A percentile compares a stretch with the other conserved stretches of the same genome.
phyloP scores from a whole-genome alignment of 768 basidiomycete genomes.

The Xerocomus spinulosus region DNA sequence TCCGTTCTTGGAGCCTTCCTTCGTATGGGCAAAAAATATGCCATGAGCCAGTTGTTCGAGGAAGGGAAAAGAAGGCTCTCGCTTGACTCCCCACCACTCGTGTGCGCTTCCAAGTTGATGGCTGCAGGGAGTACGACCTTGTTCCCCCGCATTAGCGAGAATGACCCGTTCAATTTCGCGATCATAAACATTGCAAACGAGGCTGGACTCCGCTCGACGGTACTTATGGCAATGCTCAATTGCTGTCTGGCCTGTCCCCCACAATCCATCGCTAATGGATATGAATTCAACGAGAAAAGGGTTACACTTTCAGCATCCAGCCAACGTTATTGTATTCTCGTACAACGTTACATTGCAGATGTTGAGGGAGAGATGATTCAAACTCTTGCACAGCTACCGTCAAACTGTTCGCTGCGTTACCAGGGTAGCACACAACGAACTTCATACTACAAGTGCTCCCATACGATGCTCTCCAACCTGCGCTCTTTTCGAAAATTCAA shows the following conservation, averaged over 20 bases:
- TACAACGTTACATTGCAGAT: not conserved
- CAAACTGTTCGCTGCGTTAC: too few relatives aligned
- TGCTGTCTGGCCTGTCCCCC: conserved; percentile 9
- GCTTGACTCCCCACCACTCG: not conserved
- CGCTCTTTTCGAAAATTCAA: not conserved
- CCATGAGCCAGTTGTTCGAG: conserved; percentile 6
- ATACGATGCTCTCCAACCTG: not conserved
- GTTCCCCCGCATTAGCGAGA: conserved; percentile 7
- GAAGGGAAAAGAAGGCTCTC: conserved; percentile 8
- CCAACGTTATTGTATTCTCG: conserved; percentile 1
- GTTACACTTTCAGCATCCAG: not conserved
- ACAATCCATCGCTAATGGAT: conserved; percentile 6
- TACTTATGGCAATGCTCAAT: not conserved
- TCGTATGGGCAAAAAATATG: conserved; percentile 15
- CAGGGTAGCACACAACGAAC: not conserved
- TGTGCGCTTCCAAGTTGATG: not conserved
- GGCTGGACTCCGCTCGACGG: conserved; percentile 1
- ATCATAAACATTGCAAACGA: conserved; percentile 14
- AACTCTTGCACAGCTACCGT: not conserved
- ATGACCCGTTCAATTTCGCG: conserved; percentile 12
- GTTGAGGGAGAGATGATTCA: not conserved
- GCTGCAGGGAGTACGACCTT: not conserved
- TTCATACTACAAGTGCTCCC: not conserved
- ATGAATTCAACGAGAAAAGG: not conserved
- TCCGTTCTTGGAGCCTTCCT: conserved; percentile 6